Base-by-base conservation (phyloP, 768 basidiomycete species). In the Russula sp. region DNA sequence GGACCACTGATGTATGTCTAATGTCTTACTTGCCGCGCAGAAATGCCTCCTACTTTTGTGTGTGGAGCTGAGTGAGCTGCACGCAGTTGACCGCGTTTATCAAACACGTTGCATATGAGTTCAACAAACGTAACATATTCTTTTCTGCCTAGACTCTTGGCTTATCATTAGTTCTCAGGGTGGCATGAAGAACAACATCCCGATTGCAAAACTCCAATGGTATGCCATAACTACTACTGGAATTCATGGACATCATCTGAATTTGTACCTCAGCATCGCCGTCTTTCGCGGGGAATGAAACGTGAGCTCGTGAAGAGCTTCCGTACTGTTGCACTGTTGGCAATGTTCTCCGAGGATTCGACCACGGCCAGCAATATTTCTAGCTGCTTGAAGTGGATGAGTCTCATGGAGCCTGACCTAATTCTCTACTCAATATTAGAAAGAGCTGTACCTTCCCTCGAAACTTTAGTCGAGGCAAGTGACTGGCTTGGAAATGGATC, bases 321-420 rank as follows among this genome's bases (percentile, higher is more conserved):
- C 41, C 76, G 90, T 60, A 93, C 92, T 0, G 88, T 94, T 14
- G 84, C 86, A 0, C 76, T 96, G 34, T 78, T 94, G n/a, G 86
- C 90, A 3, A 93, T 94, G 83, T 96, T 95, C 75, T 91, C 88
- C 9, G 88, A 88, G 70, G 90, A 93, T 69, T 77, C 80, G 52
- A 78, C 80, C 10, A 88, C 90, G 1, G 86, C 88, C 34, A 73
- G 78, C 16, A 89, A 92, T 66, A 86, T 92, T 46, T 86, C 90
- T 70, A 83, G 83, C 45, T 86, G 88, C 60, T 74, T 95, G 65
- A 91, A 91, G 73, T 88, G 86, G 18, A 84, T 93, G 84, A 83
- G 84, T 59, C 73, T 86, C 47, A 84, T 92, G 80, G 92, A 94
- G 66, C 92, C 93, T 1, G 90, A 92, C 70, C 77, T 96, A 22